Evolutionary conservation across 805 yeast species (phyloP).

Genomic region (Yamadazyma laniorum): DNA sequence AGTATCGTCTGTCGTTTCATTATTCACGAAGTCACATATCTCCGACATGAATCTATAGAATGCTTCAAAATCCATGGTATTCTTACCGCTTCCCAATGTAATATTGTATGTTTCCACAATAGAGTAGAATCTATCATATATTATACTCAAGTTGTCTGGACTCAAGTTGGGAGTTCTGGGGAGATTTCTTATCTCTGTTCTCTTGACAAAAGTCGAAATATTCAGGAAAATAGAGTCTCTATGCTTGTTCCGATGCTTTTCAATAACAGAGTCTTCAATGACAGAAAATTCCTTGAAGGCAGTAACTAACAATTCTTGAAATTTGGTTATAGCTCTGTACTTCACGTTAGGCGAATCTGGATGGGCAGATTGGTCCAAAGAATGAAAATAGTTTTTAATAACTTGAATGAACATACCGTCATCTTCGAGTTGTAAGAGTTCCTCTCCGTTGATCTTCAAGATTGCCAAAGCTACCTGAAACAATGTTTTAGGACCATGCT

Average conservation of each 20-base stretch:
- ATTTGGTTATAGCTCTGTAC: conserved; percentile 68
- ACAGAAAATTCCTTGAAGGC: conserved; percentile 89
- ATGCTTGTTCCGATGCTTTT: conserved; percentile 64
- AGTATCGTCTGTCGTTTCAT: conserved; percentile 13
- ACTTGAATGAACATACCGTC: conserved; percentile 90
- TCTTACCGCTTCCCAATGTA: conserved; percentile 46
- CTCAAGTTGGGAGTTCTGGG: conserved; percentile 67
- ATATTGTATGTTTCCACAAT: conserved; percentile 67
- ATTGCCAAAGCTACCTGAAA: conserved; percentile 94
- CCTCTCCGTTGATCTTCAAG: conserved; percentile 85
- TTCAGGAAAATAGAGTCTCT: conserved; percentile 79
- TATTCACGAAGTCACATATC: conserved; percentile 70
- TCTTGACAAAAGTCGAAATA: conserved; percentile 84
- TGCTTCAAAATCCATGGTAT: conserved; percentile 72
- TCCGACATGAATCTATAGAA: conserved; percentile 75
- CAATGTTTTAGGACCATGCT: conserved; percentile 83
- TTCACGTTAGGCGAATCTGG: conserved; percentile 66
- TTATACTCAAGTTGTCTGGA: conserved; percentile 57
- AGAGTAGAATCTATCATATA: conserved; percentile 82
- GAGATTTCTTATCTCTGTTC: conserved; percentile 85
- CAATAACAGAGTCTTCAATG: conserved; percentile 71
- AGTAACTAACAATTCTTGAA: conserved; percentile 85
- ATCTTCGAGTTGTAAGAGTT: conserved; percentile 73
- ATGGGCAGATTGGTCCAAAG: conserved; percentile 75
- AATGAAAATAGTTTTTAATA: conserved; percentile 75